phyloP scores from a whole-genome alignment of 176 grass and related monocot genomes.

The Microstegium vimineum region DNA sequence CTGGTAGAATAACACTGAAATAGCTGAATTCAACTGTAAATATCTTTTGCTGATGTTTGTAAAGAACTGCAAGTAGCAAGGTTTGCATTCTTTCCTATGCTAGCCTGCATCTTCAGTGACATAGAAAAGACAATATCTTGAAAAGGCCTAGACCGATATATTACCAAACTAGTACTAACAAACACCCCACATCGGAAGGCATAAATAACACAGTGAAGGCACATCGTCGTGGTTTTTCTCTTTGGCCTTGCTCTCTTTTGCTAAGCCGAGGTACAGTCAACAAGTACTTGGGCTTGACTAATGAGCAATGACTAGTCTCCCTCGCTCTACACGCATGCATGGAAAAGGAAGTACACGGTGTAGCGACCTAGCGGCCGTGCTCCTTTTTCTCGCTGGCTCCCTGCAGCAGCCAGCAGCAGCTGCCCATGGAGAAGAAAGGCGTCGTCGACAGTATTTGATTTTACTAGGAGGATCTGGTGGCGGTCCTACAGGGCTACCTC shows the following conservation, averaged over 20 bases:
- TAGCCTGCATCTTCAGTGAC: background rate
- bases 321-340: constrained; percentile 8
- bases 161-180: constrained; percentile 7
- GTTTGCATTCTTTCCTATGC: background rate
- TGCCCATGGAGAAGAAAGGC: background rate
- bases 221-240: background rate
- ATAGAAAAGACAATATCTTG: background rate
- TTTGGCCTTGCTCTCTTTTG: constrained; percentile 13
- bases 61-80: background rate
- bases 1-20: too few species aligned
- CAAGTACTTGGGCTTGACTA: constrained; percentile 5
- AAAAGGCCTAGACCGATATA: background rate
- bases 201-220: background rate
- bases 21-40: too few species aligned
- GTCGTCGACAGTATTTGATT: background rate
- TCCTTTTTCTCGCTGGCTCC: background rate
- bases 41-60: background rate
- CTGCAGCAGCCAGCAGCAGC: background rate
- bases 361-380: background rate
- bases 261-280: constrained; percentile 43
- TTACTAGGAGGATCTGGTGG: constrained; percentile 12
- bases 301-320: constrained; percentile 10
- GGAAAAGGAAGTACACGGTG: background rate
- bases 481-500: background rate
- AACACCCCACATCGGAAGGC: background rate